Conservation (phyloP, 1,284 basidiomycete species). For the Rhodotorula mucilaginosa region DNA sequence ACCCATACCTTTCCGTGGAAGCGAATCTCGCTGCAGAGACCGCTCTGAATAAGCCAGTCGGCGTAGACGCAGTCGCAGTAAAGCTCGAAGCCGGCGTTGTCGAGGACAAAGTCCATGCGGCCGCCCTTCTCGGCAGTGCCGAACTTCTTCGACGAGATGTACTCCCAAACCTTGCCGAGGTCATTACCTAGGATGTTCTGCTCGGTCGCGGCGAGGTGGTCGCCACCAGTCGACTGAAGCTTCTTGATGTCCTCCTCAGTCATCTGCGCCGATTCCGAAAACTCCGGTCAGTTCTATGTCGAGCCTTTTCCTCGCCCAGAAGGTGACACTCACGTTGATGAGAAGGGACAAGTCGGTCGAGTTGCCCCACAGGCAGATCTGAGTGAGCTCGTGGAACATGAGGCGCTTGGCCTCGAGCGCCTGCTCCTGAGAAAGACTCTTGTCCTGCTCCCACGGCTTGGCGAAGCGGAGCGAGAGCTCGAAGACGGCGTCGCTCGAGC, state of each 20-base stretch:
- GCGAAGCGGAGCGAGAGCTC: constrained; percentile 92
- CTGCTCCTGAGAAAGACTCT: constrained; percentile 58
- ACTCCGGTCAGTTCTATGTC: background rate
- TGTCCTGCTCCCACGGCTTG: constrained; percentile 67
- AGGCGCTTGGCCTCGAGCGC: constrained; percentile 74
- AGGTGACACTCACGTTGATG: constrained; percentile 62
- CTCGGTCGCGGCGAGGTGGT: constrained; percentile 90
- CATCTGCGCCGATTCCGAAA: constrained; percentile 57
- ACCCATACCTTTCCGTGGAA: constrained; percentile 77
- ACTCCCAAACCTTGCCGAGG: constrained; percentile 75
- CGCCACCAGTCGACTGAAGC: constrained; percentile 94
- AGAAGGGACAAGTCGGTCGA: constrained; percentile 94
- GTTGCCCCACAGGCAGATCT: constrained; percentile 79
- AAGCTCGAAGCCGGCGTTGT: constrained; percentile 72
- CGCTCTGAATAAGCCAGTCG: constrained; percentile 78
- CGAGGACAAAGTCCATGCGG: constrained; percentile 74
- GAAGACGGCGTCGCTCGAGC: constrained; percentile 87
- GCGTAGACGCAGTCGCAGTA: constrained; percentile 97
- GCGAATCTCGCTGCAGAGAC: constrained; percentile 76
- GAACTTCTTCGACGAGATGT: constrained; percentile 53
- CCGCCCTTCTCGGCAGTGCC: constrained; percentile 65
- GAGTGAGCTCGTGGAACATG: constrained; percentile 91
- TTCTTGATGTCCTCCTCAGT: constrained; percentile 97
- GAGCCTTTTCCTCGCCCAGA: background rate
- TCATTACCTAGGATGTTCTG: constrained; percentile 90